phyloP scores from a whole-genome alignment of 768 basidiomycete species.

The Termitomyces sp. region DNA sequence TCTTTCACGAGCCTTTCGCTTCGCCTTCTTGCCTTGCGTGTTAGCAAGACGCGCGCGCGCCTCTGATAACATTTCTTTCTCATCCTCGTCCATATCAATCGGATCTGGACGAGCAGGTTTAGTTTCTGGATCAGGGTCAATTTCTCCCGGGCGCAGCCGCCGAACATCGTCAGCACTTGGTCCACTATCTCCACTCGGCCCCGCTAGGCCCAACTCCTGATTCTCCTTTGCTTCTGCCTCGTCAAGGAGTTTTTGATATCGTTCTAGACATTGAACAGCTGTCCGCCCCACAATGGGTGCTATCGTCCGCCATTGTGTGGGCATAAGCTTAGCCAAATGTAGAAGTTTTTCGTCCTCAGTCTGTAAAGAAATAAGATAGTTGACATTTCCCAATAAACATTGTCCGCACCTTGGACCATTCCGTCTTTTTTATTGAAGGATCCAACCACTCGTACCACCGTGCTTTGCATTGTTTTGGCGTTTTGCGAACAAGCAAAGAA shows the following conservation, averaged over 20 bases:
- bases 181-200: slow-evolving; percentile 72
- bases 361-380: slow-evolving; percentile 29
- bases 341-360: slow-evolving; percentile 98
- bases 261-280: slow-evolving; percentile 94
- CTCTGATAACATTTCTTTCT: slow-evolving; percentile 99
- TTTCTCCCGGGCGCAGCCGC: slow-evolving; percentile 88
- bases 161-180: slow-evolving; percentile 93
- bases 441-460: slow-evolving; percentile 99
- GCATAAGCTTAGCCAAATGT: slow-evolving; percentile 97
- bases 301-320: slow-evolving; percentile 99
- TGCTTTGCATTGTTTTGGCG: slow-evolving; percentile 98
- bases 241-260: slow-evolving; percentile 96
- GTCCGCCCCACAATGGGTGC: slow-evolving; percentile 98
- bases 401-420: slow-evolving; percentile 88
- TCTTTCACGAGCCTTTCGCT: slow-evolving; percentile 95
- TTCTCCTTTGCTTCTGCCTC: slow-evolving; percentile 97
- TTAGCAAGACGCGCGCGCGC: slow-evolving; percentile 97
- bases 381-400: background rate
- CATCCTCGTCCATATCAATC: slow-evolving; percentile 99
- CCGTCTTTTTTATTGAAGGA: slow-evolving; percentile 99
- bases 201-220: slow-evolving; percentile 87
- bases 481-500: slow-evolving; percentile 94
- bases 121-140: slow-evolving; percentile 98
- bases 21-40: slow-evolving; percentile 99
- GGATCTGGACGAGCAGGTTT: slow-evolving; percentile 98